Evolutionary conservation across 805 yeast genomes (phyloP).

Genomic region (Starmerella apis): DNA sequence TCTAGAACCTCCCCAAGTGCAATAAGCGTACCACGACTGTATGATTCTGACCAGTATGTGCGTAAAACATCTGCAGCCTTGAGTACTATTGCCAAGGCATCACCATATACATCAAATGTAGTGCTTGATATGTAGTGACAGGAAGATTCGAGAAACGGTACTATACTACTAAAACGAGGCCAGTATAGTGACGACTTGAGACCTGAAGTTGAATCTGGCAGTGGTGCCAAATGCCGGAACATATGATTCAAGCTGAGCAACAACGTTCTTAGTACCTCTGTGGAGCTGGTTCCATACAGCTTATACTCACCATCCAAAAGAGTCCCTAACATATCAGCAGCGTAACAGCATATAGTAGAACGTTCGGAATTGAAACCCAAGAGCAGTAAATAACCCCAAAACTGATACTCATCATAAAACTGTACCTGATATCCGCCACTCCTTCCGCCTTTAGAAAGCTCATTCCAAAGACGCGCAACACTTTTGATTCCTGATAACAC

Average conservation of each 20-base stretch:
- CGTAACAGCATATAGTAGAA: not conserved
- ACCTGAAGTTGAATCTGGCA: not conserved
- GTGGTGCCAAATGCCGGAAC: not conserved
- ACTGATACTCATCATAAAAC: not conserved
- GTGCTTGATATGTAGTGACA: not conserved
- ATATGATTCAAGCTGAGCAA: not conserved
- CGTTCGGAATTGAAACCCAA: not conserved
- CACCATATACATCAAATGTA: not conserved
- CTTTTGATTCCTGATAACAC: not conserved
- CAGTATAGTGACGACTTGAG: not conserved
- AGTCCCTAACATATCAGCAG: not conserved
- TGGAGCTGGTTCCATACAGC: not conserved
- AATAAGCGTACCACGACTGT: not conserved
- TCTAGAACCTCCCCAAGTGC: not conserved
- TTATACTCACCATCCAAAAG: not conserved
- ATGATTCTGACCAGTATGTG: not conserved
- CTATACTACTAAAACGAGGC: not conserved
- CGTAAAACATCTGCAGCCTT: not conserved
- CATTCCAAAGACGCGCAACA: not conserved
- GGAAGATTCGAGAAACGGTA: not conserved
- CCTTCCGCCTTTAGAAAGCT: not conserved
- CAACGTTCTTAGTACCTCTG: not conserved
- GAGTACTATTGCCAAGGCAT: not conserved
- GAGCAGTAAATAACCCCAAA: not conserved
- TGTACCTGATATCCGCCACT: conserved; percentile 2